phyloP scores from a whole-genome alignment of 208 protist species.

The Acanthamoeba sp. region DNA sequence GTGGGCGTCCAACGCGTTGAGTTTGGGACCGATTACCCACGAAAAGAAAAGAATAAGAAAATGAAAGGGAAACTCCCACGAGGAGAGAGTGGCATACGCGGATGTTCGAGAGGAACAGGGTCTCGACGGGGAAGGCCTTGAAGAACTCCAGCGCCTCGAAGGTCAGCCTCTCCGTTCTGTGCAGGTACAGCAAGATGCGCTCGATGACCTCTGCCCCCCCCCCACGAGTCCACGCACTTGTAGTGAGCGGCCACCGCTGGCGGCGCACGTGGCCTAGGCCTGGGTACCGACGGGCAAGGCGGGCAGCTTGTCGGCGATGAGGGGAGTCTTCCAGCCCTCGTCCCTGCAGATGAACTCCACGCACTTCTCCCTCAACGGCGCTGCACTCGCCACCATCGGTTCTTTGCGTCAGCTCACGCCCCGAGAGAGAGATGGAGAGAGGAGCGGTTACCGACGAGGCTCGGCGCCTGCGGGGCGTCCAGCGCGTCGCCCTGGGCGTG shows the following conservation, averaged over 20 bases:
- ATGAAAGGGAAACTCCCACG: neutral
- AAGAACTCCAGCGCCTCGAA: constrained; percentile 9
- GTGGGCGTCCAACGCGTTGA: neutral
- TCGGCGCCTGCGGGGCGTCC: neutral
- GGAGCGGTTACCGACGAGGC: neutral
- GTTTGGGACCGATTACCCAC: no score
- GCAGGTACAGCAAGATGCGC: constrained; percentile 49
- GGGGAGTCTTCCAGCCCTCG: neutral
- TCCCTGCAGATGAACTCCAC: constrained; percentile 55
- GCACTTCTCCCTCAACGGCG: constrained; percentile 51
- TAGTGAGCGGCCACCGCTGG: no score
- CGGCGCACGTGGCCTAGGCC: neutral
- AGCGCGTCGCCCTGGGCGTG: neutral
- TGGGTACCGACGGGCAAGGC: neutral
- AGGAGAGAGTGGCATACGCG: neutral
- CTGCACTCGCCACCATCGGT: neutral
- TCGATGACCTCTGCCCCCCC: constrained; percentile 35
- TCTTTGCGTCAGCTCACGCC: neutral
- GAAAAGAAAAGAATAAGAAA: neutral
- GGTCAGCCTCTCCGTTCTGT: constrained; percentile 31
- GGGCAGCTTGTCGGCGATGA: neutral
- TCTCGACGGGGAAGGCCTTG: constrained; percentile 40
- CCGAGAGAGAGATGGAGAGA: neutral
- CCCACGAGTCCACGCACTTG: neutral
- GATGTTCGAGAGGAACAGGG: constrained; percentile 61